Evolutionary conservation across 1,284 basidiomycete genomes (phyloP), one percentile per base, ranked within the genome.

Genomic region (Ceratobasidium sp.): DNA sequence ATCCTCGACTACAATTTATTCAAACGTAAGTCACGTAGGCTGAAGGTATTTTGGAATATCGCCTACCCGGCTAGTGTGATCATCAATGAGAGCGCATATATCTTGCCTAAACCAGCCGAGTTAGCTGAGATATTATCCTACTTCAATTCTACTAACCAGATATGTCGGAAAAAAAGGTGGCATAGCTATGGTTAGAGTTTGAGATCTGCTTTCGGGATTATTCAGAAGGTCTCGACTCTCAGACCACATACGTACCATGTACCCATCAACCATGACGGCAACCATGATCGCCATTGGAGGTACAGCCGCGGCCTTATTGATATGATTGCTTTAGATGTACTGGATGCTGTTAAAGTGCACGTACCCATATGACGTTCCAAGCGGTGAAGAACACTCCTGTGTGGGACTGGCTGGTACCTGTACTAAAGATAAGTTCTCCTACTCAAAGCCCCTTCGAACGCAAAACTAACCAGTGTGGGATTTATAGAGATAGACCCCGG

Each of bases 71-170:
- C 22, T 20, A 56, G n/a, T 22, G 54, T 56, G 40, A 56, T 42
- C 54, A 56, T 56, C 17, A 56, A 13, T 25, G 54, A 56, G 4
- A 56, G 54, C 34, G 54, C 54, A 40, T 56, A 56, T 40, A 56
- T 38, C n/a, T 56, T 56, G 35, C 54, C 54, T 56, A 40, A 7
- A 5, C 27, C 12, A 31, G n/a, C 10, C 27, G 25, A 27, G 8
- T 40, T 7, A 56, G 54, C 20, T 27, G 4, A 12, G 3, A 5
- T 27, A 20, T 38, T 8, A 25, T 5, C 10, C 22, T 5, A 20
- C 6, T n/a, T 22, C 15, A n/a, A 38, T 12, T 7, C 22, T 7
- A 56, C 54, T 56, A 7, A 56, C 54, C 54, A 31, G 54, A 56
- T 38, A 56, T 17, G 12, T 56, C 35, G 2, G 54, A 22, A 27